Conservation (phyloP, 2,329 filamentous ascomycete species). For the Cylindrodendrum hubeiense region DNA sequence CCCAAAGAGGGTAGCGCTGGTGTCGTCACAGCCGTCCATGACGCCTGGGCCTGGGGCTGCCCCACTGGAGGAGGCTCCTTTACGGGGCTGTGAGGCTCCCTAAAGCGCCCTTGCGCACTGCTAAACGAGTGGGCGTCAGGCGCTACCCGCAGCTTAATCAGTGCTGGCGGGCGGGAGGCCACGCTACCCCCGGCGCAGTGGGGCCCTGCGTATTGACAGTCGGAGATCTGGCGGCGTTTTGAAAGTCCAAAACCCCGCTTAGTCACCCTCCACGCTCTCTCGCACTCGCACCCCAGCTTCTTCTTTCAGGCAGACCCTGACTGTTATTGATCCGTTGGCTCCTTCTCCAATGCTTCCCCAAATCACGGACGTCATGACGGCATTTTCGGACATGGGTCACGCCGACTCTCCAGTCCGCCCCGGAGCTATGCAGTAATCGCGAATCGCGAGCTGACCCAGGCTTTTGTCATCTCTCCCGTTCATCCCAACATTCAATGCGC, state of each 20-base stretch:
- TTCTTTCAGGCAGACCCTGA: neutral
- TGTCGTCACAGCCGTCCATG: neutral
- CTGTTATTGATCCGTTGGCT: neutral
- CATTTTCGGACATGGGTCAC: conserved; percentile 1
- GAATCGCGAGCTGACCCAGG: neutral
- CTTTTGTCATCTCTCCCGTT: neutral
- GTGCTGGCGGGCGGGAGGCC: neutral
- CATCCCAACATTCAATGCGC: neutral
- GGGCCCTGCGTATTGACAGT: too few relatives aligned
- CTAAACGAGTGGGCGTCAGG: neutral
- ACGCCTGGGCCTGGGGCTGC: neutral
- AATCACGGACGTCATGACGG: conserved; percentile 11
- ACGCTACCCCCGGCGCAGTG: too few relatives aligned
- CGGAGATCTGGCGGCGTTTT: neutral
- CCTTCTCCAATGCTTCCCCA: neutral
- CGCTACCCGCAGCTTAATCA: neutral
- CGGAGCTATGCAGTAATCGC: neutral
- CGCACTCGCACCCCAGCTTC: neutral
- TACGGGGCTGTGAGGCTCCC: neutral
- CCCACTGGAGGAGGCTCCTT: conserved; percentile 1
- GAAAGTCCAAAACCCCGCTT: conserved; percentile 7
- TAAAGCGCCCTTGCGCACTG: neutral
- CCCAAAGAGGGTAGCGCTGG: neutral
- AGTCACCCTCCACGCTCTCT: neutral
- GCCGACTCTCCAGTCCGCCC: neutral